Evolutionary conservation across 2,329 filamentous ascomycete genomes (phyloP).

Genomic region (Stenocarpella maydis): DNA sequence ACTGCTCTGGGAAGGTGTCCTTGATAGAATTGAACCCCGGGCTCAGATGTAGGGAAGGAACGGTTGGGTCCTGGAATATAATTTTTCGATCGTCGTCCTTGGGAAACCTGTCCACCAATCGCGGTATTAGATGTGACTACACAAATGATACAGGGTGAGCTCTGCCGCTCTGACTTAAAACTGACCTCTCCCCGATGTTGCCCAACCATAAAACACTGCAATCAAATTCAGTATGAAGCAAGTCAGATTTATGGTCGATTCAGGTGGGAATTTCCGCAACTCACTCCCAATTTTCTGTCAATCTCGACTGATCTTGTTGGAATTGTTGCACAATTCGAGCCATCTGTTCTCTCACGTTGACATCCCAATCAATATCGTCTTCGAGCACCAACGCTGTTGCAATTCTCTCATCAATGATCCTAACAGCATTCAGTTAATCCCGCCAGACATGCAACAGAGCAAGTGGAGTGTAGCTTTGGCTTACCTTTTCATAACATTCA

Average conservation of each 20-base stretch:
- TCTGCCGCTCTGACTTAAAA: background rate
- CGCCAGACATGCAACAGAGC: background rate
- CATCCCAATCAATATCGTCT: constrained; percentile 5
- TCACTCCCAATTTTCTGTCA: constrained; percentile 6
- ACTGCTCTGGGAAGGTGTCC: background rate
- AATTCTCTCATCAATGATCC: constrained; percentile 4
- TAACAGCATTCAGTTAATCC: background rate
- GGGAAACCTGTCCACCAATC: background rate
- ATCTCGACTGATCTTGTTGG: background rate
- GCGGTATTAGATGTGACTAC: background rate
- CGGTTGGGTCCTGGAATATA: constrained; percentile 1
- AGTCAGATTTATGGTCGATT: background rate
- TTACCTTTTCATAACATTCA: constrained; percentile 10
- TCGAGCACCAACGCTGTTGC: background rate
- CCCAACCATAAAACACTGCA: background rate
- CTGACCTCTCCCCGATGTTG: constrained; percentile 2
- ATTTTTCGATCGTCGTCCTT: constrained; percentile 3
- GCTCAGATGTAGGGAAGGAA: background rate
- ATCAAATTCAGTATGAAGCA: background rate
- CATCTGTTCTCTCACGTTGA: constrained; percentile 9
- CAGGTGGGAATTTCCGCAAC: background rate
- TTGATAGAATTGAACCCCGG: constrained; percentile 7
- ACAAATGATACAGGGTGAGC: background rate
- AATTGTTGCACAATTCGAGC: background rate
- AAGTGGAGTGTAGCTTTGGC: background rate